Base-by-base conservation (phyloP, 495 filamentous ascomycete species). In the Talaromyces adpressus region DNA sequence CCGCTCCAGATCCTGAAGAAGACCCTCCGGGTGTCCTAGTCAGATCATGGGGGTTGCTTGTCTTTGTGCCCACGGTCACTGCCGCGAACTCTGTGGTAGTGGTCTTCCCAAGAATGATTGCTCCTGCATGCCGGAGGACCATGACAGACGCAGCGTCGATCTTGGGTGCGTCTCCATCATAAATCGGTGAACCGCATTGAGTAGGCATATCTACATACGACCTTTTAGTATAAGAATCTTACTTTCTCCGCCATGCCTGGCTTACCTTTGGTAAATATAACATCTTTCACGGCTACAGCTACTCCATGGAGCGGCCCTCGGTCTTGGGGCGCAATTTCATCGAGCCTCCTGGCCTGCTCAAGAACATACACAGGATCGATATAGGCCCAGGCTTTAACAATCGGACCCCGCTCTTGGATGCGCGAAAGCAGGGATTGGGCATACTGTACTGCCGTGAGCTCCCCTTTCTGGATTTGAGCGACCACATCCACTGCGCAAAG, bases 1-100 rank as follows among this genome's bases (percentile, higher is more conserved):
- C 84, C 0, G 82, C 87, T 0, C 81, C 85, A 3, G 84, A 84
- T 0, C 87, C 87, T 8, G 86, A 85, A 20, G 83, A 86, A 30
- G 82, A 86, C 0, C 87, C 87, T 12, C 86, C 87, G 0, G 87
- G 84, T 0, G 86, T 89, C 12, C 87, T 79, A 3, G 77, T 78
- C 0, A 72, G 62, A 66, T 89, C 87, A 51, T 87, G 89, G 0
- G 87, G 85, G 68, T 89, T 89, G 25, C 80, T 65, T 53, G 27
- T 39, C 0, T 59, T 62, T 41, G 51, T 22, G 16, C 36, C 32
- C 16, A 45, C 34, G 0, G 12, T 49, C 2, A 32, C 34, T 16
- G 34, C 34, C 9, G 23, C 73, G 36, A 61, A 61, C 39, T 61
- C 59, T 6, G 59, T 61, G 1, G 59, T 61, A 41, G 34, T 39